Evolutionary conservation across 306 rosid genomes (phyloP).

Genomic region (Glycine soja): DNA sequence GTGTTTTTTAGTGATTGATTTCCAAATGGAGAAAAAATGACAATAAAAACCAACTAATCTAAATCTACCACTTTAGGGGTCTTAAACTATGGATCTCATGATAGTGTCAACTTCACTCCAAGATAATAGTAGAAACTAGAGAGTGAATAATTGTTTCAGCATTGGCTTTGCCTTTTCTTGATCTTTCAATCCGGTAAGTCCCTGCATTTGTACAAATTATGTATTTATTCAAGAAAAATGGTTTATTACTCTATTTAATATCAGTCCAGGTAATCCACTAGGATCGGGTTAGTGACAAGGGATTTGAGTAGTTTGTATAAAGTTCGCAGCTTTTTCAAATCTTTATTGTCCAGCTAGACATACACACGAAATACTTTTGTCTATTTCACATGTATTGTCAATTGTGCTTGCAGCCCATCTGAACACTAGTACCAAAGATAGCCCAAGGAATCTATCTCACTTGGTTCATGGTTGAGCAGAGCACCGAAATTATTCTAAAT

Average conservation of each 20-base stretch:
- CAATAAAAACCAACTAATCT: neutral
- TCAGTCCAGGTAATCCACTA: too few species aligned
- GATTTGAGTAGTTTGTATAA: neutral
- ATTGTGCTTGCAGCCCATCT: too few species aligned
- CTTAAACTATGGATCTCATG: slow-evolving; percentile 4
- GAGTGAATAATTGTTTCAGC: neutral
- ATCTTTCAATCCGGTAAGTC: neutral
- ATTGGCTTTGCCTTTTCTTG: neutral
- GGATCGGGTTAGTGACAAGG: neutral
- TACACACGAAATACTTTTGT: too few species aligned
- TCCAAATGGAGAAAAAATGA: neutral
- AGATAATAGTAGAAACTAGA: neutral
- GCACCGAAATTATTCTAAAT: too few species aligned
- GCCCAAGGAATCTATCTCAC: too few species aligned
- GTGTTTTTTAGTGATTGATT: neutral
- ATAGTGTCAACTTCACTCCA: neutral
- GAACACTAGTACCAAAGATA: too few species aligned
- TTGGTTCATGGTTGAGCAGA: too few species aligned
- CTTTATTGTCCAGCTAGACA: too few species aligned
- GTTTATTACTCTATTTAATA: too few species aligned
- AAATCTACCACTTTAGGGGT: neutral
- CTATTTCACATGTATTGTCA: too few species aligned
- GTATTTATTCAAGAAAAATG: neutral
- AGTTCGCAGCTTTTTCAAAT: too few species aligned
- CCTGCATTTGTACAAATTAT: neutral